phyloP scores from a whole-genome alignment of 2,329 filamentous ascomycete species.

The Aspergillus calidoustus region DNA sequence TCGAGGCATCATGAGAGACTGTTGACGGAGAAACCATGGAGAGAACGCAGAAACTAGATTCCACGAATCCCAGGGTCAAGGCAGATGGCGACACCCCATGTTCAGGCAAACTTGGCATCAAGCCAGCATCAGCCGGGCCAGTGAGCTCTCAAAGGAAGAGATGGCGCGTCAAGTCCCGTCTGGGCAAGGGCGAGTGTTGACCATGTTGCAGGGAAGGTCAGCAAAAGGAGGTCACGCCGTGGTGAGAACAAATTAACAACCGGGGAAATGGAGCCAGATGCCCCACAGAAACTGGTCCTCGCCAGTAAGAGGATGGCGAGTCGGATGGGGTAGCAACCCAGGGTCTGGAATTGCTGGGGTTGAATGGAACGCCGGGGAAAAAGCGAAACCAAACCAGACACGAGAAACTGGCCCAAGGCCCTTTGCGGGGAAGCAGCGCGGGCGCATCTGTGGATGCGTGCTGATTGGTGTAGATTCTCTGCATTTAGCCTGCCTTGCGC shows the following conservation, averaged over 20 bases:
- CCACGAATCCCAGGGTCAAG: constrained; percentile 29
- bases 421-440: constrained; percentile 32
- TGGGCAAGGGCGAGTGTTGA: constrained; percentile 10
- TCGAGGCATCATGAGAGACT: constrained; percentile 6
- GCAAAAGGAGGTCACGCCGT: constrained; percentile 10
- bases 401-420: not conserved
- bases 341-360: constrained; percentile 2
- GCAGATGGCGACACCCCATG: not conserved
- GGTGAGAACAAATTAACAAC: constrained; percentile 3
- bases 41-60: constrained; percentile 20
- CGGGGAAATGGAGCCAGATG: constrained; percentile 2
- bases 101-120: constrained; percentile 11
- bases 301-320: not conserved
- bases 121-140: constrained; percentile 9
- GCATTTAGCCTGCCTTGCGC: constrained; percentile 11
- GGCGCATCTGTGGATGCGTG: constrained; percentile 69
- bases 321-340: constrained; percentile 6
- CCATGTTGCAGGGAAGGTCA: constrained; percentile 2
- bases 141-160: constrained; percentile 3
- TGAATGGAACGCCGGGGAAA: constrained; percentile 8
- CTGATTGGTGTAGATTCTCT: constrained; percentile 51
- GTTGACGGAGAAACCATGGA: constrained; percentile 20
- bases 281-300: constrained; percentile 7
- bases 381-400: not conserved
- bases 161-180: constrained; percentile 19